These are phyloP conservation scores for Venturiaceae sp. DNA, from an alignment of 2,329 filamentous ascomycete genomes.

Conservation along the genomic window DNA sequence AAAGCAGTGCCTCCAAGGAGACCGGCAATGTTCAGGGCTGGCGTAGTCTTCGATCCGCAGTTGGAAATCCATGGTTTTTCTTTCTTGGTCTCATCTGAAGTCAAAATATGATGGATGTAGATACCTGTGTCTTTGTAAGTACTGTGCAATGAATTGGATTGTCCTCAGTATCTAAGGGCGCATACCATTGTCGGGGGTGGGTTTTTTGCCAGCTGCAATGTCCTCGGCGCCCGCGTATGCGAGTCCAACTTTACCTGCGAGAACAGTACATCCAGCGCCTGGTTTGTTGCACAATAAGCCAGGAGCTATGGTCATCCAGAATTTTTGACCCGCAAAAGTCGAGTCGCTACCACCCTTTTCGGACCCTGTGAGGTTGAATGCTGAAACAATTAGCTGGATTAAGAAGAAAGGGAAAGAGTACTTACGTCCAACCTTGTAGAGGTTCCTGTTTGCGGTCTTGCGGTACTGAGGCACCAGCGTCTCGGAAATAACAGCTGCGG, in stretches of 20 bases:
- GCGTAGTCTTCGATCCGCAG: not conserved
- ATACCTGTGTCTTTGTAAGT: not conserved
- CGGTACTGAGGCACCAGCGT: not conserved
- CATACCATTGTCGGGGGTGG: not conserved
- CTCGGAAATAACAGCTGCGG: not conserved
- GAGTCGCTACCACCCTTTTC: not conserved
- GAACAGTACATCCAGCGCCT: not conserved
- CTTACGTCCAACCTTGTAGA: not conserved
- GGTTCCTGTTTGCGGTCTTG: not conserved
- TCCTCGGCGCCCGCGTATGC: not conserved
- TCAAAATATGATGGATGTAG: slow-evolving; percentile 7
- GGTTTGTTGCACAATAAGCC: not conserved
- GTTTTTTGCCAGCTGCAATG: not conserved
- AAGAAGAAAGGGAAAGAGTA: not conserved
- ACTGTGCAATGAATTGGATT: no score
- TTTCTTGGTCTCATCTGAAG: not conserved
- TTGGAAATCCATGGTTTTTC: not conserved
- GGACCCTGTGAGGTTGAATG: not conserved
- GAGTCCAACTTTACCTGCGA: not conserved
- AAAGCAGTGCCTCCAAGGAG: slow-evolving; percentile 1
- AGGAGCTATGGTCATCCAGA: not conserved
- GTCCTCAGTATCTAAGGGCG: no score
- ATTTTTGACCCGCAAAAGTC: not conserved
- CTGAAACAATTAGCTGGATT: not conserved
- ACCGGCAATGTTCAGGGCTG: not conserved